Percentiles rank a stretch among this genome's conserved stretches.
These are phyloP conservation scores for Mycena belliarum DNA, from an alignment of 768 basidiomycete genomes.

Conservation along the genomic window DNA sequence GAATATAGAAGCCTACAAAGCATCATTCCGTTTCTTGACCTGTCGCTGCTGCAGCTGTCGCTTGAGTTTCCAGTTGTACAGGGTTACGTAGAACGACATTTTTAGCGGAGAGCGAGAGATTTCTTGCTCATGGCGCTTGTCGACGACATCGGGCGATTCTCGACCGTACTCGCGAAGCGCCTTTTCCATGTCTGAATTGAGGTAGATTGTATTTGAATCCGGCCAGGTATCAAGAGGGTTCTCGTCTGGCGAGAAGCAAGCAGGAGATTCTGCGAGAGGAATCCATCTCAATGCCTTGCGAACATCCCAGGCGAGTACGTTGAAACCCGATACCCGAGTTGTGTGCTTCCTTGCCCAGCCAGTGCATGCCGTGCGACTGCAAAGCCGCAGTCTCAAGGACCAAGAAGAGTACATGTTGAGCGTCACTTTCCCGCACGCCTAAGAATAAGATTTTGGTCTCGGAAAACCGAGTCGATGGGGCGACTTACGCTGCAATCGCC, in stretches of 20 bases:
- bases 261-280: conserved; percentile 17
- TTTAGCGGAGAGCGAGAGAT: conserved; percentile 5
- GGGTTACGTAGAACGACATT: conserved; percentile 25
- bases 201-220: conserved; percentile 4
- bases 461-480: neutral
- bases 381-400: conserved; percentile 47
- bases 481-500: conserved; percentile 55
- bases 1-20: conserved; percentile 21
- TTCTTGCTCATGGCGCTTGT: conserved; percentile 8
- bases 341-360: neutral
- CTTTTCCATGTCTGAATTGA: conserved; percentile 3
- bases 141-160: conserved; percentile 5
- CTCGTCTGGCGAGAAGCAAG: conserved; percentile 1
- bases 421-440: conserved; percentile 43
- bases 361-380: conserved; percentile 27
- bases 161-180: conserved; percentile 6
- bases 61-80: conserved; percentile 29
- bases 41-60: conserved; percentile 15
- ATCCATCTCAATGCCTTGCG: conserved; percentile 19
- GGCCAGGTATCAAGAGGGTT: conserved; percentile 9
- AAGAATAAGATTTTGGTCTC: too few relatives aligned
- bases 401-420: conserved; percentile 47
- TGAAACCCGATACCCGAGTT: neutral
- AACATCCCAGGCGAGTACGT: neutral
- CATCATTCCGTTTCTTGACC: conserved; percentile 3